These are phyloP conservation scores for Panaeolus papilionaceus DNA, from an alignment of 768 basidiomycete genomes.

Conservation along the genomic window DNA sequence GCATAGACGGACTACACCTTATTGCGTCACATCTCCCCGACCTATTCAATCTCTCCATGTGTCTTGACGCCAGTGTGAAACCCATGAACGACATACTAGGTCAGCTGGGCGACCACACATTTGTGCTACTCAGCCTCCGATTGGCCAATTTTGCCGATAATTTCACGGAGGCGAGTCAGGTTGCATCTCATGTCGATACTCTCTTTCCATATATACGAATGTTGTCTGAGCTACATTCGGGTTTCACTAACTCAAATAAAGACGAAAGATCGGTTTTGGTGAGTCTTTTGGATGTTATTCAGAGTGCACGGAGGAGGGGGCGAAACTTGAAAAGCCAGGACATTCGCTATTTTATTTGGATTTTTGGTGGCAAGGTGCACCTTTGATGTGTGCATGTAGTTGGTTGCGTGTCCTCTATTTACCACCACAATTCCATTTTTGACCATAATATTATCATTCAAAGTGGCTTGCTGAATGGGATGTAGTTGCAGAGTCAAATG, in stretches of 20 bases:
- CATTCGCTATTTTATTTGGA: not conserved
- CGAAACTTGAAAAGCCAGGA: not conserved
- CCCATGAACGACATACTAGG: not conserved
- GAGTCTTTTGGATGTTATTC: not conserved
- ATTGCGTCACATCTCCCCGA: not conserved
- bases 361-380: not conserved
- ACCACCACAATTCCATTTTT: no score
- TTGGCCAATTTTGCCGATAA: no score
- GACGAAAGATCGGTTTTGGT: not conserved
- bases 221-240: not conserved
- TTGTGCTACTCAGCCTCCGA: not conserved
- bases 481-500: no score
- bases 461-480: no score
- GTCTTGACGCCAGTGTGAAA: not conserved
- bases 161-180: not conserved
- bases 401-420: no score
- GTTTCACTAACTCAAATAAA: not conserved
- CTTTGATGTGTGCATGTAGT: no score
- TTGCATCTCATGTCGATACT: not conserved
- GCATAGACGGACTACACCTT: no score
- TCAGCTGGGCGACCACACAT: not conserved
- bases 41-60: not conserved
- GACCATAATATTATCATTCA: no score
- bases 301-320: not conserved
- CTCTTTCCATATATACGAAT: not conserved